Evolutionary conservation across 768 basidiomycete genomes (phyloP), one percentile per base, ranked within the genome.

Genomic region (Holtermanniella nyarrowii): DNA sequence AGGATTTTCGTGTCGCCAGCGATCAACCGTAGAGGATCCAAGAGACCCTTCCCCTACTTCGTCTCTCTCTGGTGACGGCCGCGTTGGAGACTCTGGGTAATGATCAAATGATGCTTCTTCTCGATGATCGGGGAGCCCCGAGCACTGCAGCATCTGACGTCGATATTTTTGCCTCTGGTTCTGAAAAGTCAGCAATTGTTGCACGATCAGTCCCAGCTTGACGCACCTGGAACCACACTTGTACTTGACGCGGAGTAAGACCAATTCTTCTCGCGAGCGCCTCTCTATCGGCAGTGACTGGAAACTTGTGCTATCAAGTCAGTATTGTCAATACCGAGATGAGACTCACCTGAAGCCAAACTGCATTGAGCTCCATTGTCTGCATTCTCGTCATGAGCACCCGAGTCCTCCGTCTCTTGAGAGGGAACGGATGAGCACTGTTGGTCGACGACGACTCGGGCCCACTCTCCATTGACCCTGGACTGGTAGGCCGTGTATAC

Each of bases 181-280:
- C 31, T 37, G 31, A 37, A 7, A 16, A 16, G 16, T 37, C 31
- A 44, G 42, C 7, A 18, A 24, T 18, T n/a, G n/a, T n/a, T n/a
- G n/a, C n/a, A n/a, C n/a, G n/a, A n/a, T n/a, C n/a, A n/a, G n/a
- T n/a, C n/a, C 31, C 31, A 37, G 31, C 31, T 37, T 16, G 31
- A 54, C 60, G 52, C 48, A 62, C 65, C 51, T 67, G 65, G 45
- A 67, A 67, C 65, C 65, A 67, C 10, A 67, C 65, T 46, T 67
- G 65, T 3, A 67, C 62, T 53, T 67, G 62, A 26, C 65, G 55
- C 21, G 58, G 49, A 5, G 62, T 62, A 20, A 67, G 46, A 5
- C 54, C 57, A 27, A 58, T 58, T 16, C 52, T 41, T 5, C 21
- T 13, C 3, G 58, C 65, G 5, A 62, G 31, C 3, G 41, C 25